Evolutionary conservation across 2,329 filamentous ascomycete species (phyloP).

Genomic region (Epichloe typhina): DNA sequence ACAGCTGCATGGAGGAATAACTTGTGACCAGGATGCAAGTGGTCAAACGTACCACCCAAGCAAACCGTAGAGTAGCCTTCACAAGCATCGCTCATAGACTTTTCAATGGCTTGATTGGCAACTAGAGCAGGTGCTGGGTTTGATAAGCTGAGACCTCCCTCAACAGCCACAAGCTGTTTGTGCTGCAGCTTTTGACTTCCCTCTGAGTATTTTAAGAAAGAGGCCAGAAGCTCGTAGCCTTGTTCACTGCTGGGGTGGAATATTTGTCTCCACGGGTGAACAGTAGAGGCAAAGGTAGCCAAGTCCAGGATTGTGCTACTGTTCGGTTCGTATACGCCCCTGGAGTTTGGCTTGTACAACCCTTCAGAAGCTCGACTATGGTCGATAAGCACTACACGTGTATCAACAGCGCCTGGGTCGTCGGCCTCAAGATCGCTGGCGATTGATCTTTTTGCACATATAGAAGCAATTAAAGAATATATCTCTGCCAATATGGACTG

Average conservation of each 20-base stretch:
- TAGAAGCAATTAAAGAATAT: constrained; percentile 63
- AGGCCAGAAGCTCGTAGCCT: constrained; percentile 43
- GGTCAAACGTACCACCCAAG: constrained; percentile 90
- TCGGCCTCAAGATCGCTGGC: constrained; percentile 42
- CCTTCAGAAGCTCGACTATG: constrained; percentile 27
- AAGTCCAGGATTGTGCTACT: constrained; percentile 36
- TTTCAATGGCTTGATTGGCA: not conserved
- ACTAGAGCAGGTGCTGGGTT: not conserved
- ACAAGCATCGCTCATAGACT: not conserved
- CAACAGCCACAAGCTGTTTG: constrained; percentile 36
- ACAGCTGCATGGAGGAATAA: constrained; percentile 82
- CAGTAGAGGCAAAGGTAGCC: constrained; percentile 35
- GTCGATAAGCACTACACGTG: constrained; percentile 60
- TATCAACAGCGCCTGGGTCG: constrained; percentile 59
- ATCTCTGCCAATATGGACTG: constrained; percentile 64
- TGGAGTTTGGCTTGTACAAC: constrained; percentile 19
- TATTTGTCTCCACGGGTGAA: constrained; percentile 49
- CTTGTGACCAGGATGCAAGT: constrained; percentile 91
- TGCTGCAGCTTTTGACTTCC: constrained; percentile 32
- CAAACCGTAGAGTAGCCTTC: constrained; percentile 38
- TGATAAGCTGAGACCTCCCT: constrained; percentile 34
- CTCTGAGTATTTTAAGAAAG: constrained; percentile 35
- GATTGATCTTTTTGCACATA: constrained; percentile 50
- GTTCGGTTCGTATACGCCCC: constrained; percentile 27
- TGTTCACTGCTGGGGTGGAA: constrained; percentile 53